Base-by-base conservation (phyloP, 1,284 basidiomycete species). In the Naganishia sp. region DNA sequence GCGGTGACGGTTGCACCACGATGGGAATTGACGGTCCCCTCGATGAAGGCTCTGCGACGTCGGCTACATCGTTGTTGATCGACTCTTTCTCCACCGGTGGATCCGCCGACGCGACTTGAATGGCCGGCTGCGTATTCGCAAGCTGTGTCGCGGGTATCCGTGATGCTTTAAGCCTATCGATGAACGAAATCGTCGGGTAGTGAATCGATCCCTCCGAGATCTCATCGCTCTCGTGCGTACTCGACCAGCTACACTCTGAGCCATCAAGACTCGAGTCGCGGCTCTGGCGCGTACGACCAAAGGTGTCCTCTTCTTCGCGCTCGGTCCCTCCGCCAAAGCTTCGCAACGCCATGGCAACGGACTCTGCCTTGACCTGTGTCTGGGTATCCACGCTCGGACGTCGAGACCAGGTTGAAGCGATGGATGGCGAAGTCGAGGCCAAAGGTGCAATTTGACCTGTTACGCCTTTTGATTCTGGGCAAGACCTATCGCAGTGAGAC, bases 191-290 rank as follows among this genome's bases (percentile, higher is more conserved):
- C 2, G 58, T 61, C 25, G 58, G 58, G 25, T 61, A 61, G 6
- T 47, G 58, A 9, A 61, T 61, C 9, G 58, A 61, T 9, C 46
- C 58, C 17, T 61, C 58, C 25, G 58, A 61, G 10, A 51, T 39
- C 28, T 61, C 58, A 28, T 61, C 58, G 58, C 47, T 51, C 47
- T 61, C 58, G 9, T 28, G 47, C n/a, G 58, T 39, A 51, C 58
- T 61, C 39, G 58, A 61, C 58, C 58, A 61, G 35, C 47, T 61
- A 23, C 13, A 21, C 9, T 51, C 47, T 21, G 58, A 61, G 7
- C 41, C 41, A 25, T 28, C 21, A 6, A 50, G 25, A n/a, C 58
- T 61, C 23, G 58, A 51, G 13, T 50, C 39, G 21, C 58, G 21
- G 39, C 58, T 61, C 17, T 61, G 47, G 35, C 21, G 32, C 6